A percentile compares a stretch with the other conserved stretches of the same genome.
Evolutionary conservation across 805 yeast genomes (phyloP).

Genomic region (Kockiozyma suomiensis): DNA sequence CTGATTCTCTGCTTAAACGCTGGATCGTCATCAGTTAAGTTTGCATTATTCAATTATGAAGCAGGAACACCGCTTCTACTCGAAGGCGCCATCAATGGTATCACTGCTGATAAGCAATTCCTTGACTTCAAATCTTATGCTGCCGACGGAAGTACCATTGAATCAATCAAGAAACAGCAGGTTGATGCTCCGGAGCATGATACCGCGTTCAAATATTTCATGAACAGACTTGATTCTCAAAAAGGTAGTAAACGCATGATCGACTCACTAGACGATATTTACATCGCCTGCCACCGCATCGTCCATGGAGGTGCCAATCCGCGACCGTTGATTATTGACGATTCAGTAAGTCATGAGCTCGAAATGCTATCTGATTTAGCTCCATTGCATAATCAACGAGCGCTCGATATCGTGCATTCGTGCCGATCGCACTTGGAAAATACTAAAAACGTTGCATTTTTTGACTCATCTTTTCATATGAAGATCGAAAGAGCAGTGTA

Average conservation of each 20-base stretch:
- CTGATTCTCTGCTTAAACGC: constrained; percentile 31
- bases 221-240: constrained; percentile 22
- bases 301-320: constrained; percentile 34
- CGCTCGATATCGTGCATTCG: constrained; percentile 33
- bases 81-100: constrained; percentile 25
- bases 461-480: constrained; percentile 33
- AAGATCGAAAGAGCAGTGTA: constrained; percentile 28
- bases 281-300: constrained; percentile 29
- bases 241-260: constrained; percentile 12
- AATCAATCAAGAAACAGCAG: constrained; percentile 44
- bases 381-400: constrained; percentile 34
- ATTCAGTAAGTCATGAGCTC: constrained; percentile 28
- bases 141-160: constrained; percentile 49
- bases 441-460: constrained; percentile 31
- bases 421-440: constrained; percentile 16
- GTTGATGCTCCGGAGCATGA: constrained; percentile 31
- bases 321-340: constrained; percentile 28
- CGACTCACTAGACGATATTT: constrained; percentile 18
- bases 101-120: constrained; percentile 25
- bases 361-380: constrained; percentile 34
- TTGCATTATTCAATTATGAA: constrained; percentile 27
- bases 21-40: constrained; percentile 35
- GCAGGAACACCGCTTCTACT: constrained; percentile 20
- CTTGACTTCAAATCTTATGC: constrained; percentile 31
- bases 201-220: constrained; percentile 29